A percentile compares a stretch with the other conserved stretches of the same genome.
These are phyloP conservation scores for Noccaea bulbosa DNA, from an alignment of 345 rosid species.

Conservation along the genomic window DNA sequence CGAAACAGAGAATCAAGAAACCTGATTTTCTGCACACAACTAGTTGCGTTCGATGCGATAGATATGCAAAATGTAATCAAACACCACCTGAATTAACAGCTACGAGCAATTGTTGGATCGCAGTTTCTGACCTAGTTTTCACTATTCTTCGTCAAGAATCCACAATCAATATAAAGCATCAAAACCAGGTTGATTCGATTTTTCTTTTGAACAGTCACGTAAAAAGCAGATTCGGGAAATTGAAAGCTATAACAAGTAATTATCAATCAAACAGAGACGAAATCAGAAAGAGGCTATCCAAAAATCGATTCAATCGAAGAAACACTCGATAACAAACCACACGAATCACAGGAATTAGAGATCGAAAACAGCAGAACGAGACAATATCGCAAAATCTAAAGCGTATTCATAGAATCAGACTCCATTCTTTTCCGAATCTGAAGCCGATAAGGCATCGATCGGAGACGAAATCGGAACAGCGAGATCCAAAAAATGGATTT, in stretches of 20 bases:
- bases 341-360: background rate
- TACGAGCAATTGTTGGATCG: conserved; percentile 4
- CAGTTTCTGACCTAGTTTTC: background rate
- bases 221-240: background rate
- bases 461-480: background rate
- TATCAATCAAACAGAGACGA: background rate
- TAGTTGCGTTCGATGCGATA: background rate
- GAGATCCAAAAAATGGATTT: conserved; percentile 18
- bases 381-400: background rate
- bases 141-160: background rate
- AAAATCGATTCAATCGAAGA: background rate
- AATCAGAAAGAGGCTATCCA: background rate
- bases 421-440: background rate
- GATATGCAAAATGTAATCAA: background rate
- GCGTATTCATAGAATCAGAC: background rate
- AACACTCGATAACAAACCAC: background rate
- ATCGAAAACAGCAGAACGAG: background rate
- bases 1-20: background rate
- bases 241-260: background rate
- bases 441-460: conserved; percentile 1
- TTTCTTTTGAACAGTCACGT: background rate
- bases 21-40: background rate
- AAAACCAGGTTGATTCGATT: background rate
- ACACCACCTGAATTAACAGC: background rate
- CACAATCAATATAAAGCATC: background rate